Evolutionary conservation across 2,329 filamentous ascomycete genomes (phyloP).

Genomic region (Trichoderma harzianum): DNA sequence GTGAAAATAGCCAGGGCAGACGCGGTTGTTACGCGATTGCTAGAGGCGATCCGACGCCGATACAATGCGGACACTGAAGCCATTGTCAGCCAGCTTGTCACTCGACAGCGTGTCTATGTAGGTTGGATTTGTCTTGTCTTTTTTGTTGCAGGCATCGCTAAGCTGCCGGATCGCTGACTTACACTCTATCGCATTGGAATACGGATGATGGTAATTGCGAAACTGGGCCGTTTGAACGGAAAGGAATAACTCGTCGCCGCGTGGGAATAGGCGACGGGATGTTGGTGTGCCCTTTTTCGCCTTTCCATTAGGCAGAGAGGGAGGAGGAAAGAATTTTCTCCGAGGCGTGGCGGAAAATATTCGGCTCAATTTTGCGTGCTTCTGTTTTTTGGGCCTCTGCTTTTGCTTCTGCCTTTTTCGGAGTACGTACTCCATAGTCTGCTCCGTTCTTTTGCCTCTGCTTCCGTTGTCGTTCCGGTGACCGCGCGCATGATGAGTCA

Average conservation of each 20-base stretch:
- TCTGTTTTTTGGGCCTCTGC: not conserved
- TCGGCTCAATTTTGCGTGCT: not conserved
- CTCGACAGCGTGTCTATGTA: conserved; percentile 16
- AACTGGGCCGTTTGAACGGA: conserved; percentile 41
- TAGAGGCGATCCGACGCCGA: conserved; percentile 16
- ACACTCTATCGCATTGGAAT: conserved; percentile 31
- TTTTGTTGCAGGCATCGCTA: conserved; percentile 5
- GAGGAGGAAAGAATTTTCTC: conserved; percentile 36
- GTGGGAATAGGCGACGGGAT: conserved; percentile 25
- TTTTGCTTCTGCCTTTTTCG: not conserved
- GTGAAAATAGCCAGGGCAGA: not conserved
- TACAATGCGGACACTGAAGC: conserved; percentile 17
- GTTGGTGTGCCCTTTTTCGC: conserved; percentile 32
- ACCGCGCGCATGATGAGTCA: not conserved
- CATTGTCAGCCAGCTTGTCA: conserved; percentile 23
- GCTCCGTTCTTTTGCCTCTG: not conserved
- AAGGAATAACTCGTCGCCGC: conserved; percentile 46
- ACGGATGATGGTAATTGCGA: conserved; percentile 45
- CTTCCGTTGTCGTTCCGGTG: not conserved
- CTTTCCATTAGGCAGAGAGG: conserved; percentile 9
- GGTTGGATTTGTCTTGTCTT: not conserved
- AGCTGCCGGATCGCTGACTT: conserved; percentile 28
- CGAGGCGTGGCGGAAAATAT: conserved; percentile 25
- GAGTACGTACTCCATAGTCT: not conserved
- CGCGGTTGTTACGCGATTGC: conserved; percentile 17